Percentiles rank a stretch among this genome's conserved stretches.
These are phyloP conservation scores for Bassia scoparia DNA, from an alignment of 148 eudicot species.

Conservation along the genomic window DNA sequence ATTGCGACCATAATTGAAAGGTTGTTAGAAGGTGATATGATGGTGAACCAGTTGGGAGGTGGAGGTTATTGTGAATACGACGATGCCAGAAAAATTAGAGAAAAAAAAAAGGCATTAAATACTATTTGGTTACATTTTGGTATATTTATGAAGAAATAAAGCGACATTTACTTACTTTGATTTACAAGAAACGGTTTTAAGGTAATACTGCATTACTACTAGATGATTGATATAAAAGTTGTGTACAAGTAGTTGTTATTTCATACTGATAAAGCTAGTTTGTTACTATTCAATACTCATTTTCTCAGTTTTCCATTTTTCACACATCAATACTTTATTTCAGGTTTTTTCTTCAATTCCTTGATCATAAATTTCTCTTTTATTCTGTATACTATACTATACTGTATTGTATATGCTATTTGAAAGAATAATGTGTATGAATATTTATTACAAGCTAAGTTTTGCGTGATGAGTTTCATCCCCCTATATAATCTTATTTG, in stretches of 20 bases:
- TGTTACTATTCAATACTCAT: constrained; percentile 16
- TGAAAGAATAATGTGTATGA: too few relatives aligned
- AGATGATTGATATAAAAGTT: neutral
- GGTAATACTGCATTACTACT: constrained; percentile 1
- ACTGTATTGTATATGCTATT: too few relatives aligned
- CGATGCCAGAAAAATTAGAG: constrained; percentile 16
- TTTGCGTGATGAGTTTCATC: too few relatives aligned
- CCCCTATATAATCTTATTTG: too few relatives aligned
- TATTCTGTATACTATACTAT: too few relatives aligned
- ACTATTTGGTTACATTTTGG: constrained; percentile 31
- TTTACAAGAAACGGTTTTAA: neutral
- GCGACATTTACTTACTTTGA: constrained; percentile 23
- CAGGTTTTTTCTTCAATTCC: too few relatives aligned
- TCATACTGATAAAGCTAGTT: neutral
- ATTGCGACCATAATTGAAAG: constrained; percentile 20
- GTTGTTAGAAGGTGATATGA: constrained; percentile 22
- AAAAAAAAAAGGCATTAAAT: constrained; percentile 22
- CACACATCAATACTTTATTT: neutral
- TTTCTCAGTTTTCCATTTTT: constrained; percentile 7
- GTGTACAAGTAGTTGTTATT: too few relatives aligned
- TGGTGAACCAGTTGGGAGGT: constrained; percentile 11
- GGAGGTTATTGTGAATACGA: constrained; percentile 35
- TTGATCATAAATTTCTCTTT: too few relatives aligned
- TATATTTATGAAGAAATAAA: constrained; percentile 29
- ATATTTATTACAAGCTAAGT: too few relatives aligned